Conservation (phyloP, 2,329 filamentous ascomycete species). For the Drechslerella coelobrocha region DNA sequence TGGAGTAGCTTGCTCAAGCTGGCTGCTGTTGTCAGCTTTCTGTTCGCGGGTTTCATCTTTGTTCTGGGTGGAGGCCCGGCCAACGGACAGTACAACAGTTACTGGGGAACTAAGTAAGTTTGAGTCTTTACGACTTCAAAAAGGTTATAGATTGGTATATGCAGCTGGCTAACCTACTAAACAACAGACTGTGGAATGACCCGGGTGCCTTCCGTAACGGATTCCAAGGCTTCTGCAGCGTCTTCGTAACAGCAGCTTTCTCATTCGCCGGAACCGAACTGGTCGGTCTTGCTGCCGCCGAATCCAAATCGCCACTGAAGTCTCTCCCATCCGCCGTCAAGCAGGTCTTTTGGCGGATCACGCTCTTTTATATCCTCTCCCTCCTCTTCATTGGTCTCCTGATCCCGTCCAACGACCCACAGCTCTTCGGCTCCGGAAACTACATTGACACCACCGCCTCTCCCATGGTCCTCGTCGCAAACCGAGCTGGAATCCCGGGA, state of each 20-base stretch:
- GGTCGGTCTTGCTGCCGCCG: constrained; percentile 67
- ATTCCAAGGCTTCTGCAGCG: constrained; percentile 69
- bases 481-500: constrained; percentile 63
- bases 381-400: constrained; percentile 61
- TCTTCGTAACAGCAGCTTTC: constrained; percentile 71
- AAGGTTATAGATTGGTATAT: constrained; percentile 45
- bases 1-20: constrained; percentile 67
- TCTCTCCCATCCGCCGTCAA: constrained; percentile 60
- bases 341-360: constrained; percentile 62
- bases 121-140: too few relatives aligned
- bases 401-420: constrained; percentile 56
- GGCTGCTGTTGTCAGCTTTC: constrained; percentile 67
- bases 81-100: constrained; percentile 31
- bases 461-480: constrained; percentile 64
- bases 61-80: constrained; percentile 66
- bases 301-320: constrained; percentile 65
- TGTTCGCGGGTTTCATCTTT: constrained; percentile 68
- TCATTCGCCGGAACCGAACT: constrained; percentile 69
- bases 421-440: constrained; percentile 54
- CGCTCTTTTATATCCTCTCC: constrained; percentile 61
- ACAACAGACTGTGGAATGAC: constrained; percentile 66
- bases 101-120: constrained; percentile 21
- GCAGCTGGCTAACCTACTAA: constrained; percentile 66
- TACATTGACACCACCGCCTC: constrained; percentile 55
- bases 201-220: constrained; percentile 66